Evolutionary conservation across 2,329 filamentous ascomycete genomes (phyloP), one percentile per base, ranked within the genome.

Genomic region (Ophiocordyceps robertsii): DNA sequence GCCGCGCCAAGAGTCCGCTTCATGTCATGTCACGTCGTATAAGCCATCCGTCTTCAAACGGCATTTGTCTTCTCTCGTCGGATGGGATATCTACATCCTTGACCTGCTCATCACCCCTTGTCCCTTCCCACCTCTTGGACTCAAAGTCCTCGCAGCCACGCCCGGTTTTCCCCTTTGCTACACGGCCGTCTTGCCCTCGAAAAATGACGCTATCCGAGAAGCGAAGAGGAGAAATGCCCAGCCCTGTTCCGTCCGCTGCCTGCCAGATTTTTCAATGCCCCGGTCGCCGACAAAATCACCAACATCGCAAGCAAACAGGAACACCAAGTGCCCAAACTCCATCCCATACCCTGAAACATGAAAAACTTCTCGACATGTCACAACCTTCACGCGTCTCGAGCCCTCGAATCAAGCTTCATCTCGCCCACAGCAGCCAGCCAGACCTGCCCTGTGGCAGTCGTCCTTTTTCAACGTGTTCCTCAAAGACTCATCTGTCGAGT

Each of bases 271-370:
- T 36, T 10, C 33, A 4, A 16, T n/a, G 13, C 17, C 33, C 13
- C 33, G n/a, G n/a, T 36, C 33, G 33, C 33, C 33, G 33, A 36
- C n/a, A 16, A 16, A 17, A 17, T 16, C 9, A 36, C n/a, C 14
- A 36, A 36, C n/a, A 13, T n/a, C 7, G 38, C 29, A 38, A 21
- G 16, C 24, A 13, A 38, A 32, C 37, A n/a, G 8, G 16, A 17
- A 37, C 33, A 41, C 35, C 12, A 42, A 30, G 39, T 14, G 9
- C 16, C 41, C 37, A 35, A 40, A 37, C 19, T 24, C 17, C 30
- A 27, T 29, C 24, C 30, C 24, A 30, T 43, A 35, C 30, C 41
- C 37, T 39, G 36, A 43, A 43, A 39, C 29, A 37, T 36, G 41
- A 10, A 33, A 38, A 24, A 37, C 27, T 41, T 16, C 19, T 19